Evolutionary conservation across 164 flowering plant species (phyloP).

Genomic region (Vitis labrusca): DNA sequence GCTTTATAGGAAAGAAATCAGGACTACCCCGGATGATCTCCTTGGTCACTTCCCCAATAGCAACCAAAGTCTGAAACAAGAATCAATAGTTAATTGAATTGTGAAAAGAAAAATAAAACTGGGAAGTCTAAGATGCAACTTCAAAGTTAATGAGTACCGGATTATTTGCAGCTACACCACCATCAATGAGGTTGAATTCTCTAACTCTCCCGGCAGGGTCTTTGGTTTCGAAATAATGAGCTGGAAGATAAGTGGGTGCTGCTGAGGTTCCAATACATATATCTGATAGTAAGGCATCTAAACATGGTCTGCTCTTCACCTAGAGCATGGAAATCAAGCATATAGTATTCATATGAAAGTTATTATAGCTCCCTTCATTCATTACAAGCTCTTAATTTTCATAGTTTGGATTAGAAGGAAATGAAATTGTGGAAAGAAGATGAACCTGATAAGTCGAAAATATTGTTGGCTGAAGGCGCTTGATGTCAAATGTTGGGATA

Average conservation of each 20-base stretch:
- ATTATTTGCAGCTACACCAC: constrained; percentile 45
- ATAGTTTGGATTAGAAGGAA: too few species aligned
- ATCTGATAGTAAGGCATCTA: constrained; percentile 35
- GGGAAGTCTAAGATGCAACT: neutral
- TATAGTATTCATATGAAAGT: too few species aligned
- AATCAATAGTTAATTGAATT: neutral
- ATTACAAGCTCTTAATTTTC: too few species aligned
- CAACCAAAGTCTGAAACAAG: constrained; percentile 16
- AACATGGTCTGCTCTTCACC: constrained; percentile 7
- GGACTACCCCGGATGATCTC: constrained; percentile 8
- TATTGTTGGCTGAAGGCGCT: constrained; percentile 10
- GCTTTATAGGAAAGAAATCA: constrained; percentile 1
- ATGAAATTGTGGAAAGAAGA: neutral
- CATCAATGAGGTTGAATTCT: constrained; percentile 40
- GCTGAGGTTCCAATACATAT: constrained; percentile 47
- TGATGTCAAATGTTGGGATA: constrained; percentile 35
- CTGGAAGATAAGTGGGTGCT: constrained; percentile 45
- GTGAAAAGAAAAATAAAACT: neutral
- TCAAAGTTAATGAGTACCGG: constrained; percentile 24
- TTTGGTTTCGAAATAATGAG: constrained; percentile 27
- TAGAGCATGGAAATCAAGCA: neutral
- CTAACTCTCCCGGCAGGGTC: constrained; percentile 16
- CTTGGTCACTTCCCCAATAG: constrained; percentile 18
- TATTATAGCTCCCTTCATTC: too few species aligned
- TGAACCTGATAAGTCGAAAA: constrained; percentile 20